Evolutionary conservation across 1,284 basidiomycete genomes (phyloP).

Genomic region (Leccinum subfulvum): DNA sequence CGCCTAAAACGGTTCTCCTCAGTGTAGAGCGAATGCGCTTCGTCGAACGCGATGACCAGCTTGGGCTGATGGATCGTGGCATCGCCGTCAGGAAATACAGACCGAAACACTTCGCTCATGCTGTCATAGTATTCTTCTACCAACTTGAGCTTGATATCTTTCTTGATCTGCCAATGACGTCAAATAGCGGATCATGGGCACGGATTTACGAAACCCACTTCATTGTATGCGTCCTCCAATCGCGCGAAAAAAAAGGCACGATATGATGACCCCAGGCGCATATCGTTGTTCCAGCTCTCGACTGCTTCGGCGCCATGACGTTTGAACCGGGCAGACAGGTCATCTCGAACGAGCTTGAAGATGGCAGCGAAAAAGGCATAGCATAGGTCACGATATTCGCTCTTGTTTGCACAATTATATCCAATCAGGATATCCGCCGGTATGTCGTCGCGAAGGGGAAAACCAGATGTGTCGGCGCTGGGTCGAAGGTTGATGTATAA

Average conservation of each 20-base stretch:
- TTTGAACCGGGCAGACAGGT: neutral
- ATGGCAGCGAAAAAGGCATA: neutral
- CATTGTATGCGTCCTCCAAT: neutral
- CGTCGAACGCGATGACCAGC: no score
- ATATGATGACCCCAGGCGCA: neutral
- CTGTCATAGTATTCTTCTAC: no score
- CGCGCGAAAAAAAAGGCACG: neutral
- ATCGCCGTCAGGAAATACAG: no score
- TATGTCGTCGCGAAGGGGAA: neutral
- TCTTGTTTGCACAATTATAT: neutral
- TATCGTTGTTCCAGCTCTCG: neutral
- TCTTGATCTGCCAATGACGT: neutral
- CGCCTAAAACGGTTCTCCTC: neutral
- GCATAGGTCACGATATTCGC: neutral
- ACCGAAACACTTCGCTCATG: no score
- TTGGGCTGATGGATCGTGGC: no score
- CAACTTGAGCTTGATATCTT: neutral
- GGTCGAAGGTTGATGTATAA: neutral
- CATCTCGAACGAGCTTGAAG: neutral
- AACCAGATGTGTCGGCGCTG: neutral
- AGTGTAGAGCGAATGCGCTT: no score
- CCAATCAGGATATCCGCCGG: neutral
- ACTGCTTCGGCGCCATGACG: neutral
- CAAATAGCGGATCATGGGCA: neutral
- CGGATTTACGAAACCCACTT: neutral